A percentile compares a stretch with the other conserved stretches of the same genome.
phyloP scores from a whole-genome alignment of 73 alveolate species.

The Paraurostyla sp. region DNA sequence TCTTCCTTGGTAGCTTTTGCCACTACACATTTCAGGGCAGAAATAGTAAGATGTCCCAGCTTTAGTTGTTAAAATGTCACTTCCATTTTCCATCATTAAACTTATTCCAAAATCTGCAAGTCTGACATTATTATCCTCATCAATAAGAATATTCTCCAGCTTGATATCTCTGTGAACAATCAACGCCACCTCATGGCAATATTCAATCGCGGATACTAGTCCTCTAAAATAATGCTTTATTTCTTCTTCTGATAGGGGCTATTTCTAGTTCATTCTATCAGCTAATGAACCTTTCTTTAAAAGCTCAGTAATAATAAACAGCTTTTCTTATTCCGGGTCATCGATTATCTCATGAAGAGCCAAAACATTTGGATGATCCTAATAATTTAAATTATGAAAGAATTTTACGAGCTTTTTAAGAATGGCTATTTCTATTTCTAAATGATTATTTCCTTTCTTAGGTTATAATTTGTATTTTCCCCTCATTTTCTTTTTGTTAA shows the following conservation, averaged over 20 bases:
- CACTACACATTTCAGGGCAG: conserved; percentile 45
- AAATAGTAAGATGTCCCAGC: conserved; percentile 53
- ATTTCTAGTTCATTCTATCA: background rate
- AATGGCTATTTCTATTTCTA: conserved; percentile 59
- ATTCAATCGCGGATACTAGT: conserved; percentile 79
- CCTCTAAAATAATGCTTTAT: conserved; percentile 68
- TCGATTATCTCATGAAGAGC: conserved; percentile 59
- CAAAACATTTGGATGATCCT: conserved; percentile 67
- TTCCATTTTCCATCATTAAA: conserved; percentile 51
- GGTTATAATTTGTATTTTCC: background rate
- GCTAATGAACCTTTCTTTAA: conserved; percentile 43
- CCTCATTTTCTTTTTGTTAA: conserved; percentile 44
- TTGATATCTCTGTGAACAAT: conserved; percentile 85
- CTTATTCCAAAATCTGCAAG: conserved; percentile 88
- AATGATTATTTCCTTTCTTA: conserved; percentile 29
- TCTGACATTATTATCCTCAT: conserved; percentile 79
- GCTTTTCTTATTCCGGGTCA: conserved; percentile 48
- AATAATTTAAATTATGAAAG: background rate
- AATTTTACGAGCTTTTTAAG: conserved; percentile 57
- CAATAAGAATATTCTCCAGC: conserved; percentile 83
- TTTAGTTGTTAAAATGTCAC: conserved; percentile 37
- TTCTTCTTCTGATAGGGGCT: conserved; percentile 48
- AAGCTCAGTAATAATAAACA: conserved; percentile 49
- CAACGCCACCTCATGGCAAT: conserved; percentile 74
- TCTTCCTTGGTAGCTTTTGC: conserved; percentile 20